phyloP scores from a whole-genome alignment of 139 green algal genomes.

The Ostreobium quekettii region DNA sequence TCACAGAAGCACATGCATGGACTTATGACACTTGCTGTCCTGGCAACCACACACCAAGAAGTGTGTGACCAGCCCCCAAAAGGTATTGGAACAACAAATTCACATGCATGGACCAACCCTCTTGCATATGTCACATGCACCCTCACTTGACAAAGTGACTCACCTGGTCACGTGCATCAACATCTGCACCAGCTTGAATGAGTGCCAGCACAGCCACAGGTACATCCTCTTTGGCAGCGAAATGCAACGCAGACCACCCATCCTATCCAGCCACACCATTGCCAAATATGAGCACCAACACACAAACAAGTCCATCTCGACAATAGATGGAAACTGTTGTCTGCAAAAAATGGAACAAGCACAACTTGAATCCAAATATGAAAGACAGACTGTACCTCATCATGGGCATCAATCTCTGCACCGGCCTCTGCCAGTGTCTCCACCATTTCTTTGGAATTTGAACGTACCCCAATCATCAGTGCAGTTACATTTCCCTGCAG shows the following conservation, averaged over 20 bases:
- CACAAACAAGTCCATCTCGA: no score
- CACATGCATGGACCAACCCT: not conserved
- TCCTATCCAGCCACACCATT: not conserved
- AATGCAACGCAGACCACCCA: constrained; percentile 12
- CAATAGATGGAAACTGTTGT: not conserved
- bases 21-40: not conserved
- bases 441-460: not conserved
- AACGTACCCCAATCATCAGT: not conserved
- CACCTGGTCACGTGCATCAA: not conserved
- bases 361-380: not conserved
- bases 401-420: constrained; percentile 10
- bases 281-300: not conserved
- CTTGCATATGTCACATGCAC: not conserved
- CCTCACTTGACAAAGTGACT: not conserved
- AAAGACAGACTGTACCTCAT: constrained; percentile 4
- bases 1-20: not conserved
- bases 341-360: not conserved
- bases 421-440: not conserved
- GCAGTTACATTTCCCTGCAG: not conserved
- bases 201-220: not conserved
- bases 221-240: not conserved
- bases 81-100: not conserved
- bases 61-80: no score
- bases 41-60: not conserved
- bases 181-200: constrained; percentile 2